Conservation (phyloP, 129 eudicot species). For the Flaveria trinervia region DNA sequence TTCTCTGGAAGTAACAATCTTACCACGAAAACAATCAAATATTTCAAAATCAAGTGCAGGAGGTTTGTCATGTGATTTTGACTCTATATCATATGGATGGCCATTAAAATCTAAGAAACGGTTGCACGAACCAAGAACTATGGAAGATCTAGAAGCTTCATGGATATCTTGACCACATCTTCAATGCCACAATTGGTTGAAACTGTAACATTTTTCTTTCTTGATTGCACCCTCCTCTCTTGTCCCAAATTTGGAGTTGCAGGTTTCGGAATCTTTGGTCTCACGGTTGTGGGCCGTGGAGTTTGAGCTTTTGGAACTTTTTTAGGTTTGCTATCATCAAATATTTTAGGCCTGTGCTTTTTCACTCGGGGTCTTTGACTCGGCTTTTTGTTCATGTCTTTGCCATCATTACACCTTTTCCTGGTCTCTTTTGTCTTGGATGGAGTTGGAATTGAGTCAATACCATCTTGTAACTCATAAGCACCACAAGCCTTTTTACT, state of each 20-base stretch:
- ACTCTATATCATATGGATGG: slow-evolving; percentile 9
- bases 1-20: slow-evolving; percentile 38
- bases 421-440: slow-evolving; percentile 17
- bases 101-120: slow-evolving; percentile 34
- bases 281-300: slow-evolving; percentile 29
- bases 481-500: slow-evolving; percentile 16
- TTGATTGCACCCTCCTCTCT: slow-evolving; percentile 10
- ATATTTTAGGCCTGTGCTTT: slow-evolving; percentile 54
- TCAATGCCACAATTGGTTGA: slow-evolving; percentile 9
- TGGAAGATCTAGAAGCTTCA: slow-evolving; percentile 29
- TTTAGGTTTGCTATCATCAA: slow-evolving; percentile 36
- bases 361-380: slow-evolving; percentile 41
- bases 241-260: slow-evolving; percentile 36
- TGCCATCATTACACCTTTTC: slow-evolving; percentile 40
- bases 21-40: not conserved
- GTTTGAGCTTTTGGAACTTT: slow-evolving; percentile 41
- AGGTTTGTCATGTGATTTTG: slow-evolving; percentile 8
- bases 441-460: slow-evolving; percentile 30
- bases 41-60: not conserved
- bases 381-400: slow-evolving; percentile 42
- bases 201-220: slow-evolving; percentile 7
- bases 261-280: slow-evolving; percentile 40
- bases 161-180: slow-evolving; percentile 15
- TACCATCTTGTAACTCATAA: slow-evolving; percentile 28
- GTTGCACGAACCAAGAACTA: slow-evolving; percentile 27